phyloP scores from a whole-genome alignment of 2,329 filamentous ascomycete genomes.

The Penicillium palitans region DNA sequence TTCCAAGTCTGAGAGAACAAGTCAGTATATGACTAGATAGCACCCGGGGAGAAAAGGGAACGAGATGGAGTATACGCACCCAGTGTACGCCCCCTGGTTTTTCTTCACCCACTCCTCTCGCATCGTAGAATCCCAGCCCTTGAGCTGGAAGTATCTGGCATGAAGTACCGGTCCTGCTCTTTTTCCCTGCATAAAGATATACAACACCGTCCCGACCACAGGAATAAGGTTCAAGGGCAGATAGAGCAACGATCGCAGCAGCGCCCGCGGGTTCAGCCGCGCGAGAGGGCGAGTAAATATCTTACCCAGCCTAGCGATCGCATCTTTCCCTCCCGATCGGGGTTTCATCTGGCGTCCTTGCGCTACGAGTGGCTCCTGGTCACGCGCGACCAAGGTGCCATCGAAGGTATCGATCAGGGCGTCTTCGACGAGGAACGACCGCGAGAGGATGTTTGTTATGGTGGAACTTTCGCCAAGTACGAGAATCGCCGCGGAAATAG shows the following conservation, averaged over 20 bases:
- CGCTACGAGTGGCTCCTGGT: slow-evolving; percentile 64
- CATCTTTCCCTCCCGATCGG: slow-evolving; percentile 45
- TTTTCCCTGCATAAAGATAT: slow-evolving; percentile 72
- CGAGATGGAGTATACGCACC: slow-evolving; percentile 55
- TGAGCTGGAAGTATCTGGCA: slow-evolving; percentile 83
- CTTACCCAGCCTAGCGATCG: slow-evolving; percentile 59
- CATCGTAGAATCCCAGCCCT: slow-evolving; percentile 70
- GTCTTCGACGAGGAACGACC: slow-evolving; percentile 76
- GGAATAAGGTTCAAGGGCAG: slow-evolving; percentile 92
- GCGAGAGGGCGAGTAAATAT: slow-evolving; percentile 55
- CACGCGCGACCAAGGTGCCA: slow-evolving; percentile 60
- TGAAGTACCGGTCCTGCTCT: slow-evolving; percentile 57
- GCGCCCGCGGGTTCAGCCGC: slow-evolving; percentile 53
- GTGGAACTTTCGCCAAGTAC: slow-evolving; percentile 58
- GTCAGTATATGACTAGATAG: slow-evolving; percentile 14
- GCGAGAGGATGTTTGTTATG: slow-evolving; percentile 55
- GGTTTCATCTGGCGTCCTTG: slow-evolving; percentile 71
- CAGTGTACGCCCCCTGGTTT: slow-evolving; percentile 74
- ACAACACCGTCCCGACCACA: slow-evolving; percentile 78
- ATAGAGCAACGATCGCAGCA: slow-evolving; percentile 80
- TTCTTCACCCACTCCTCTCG: slow-evolving; percentile 68
- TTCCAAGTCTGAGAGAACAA: slow-evolving; percentile 56
- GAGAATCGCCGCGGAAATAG: slow-evolving; percentile 61
- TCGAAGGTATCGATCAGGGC: slow-evolving; percentile 88
- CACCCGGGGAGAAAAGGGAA: not conserved